Conservation (phyloP, 345 rosid species). For the Carallia pectinifolia region DNA sequence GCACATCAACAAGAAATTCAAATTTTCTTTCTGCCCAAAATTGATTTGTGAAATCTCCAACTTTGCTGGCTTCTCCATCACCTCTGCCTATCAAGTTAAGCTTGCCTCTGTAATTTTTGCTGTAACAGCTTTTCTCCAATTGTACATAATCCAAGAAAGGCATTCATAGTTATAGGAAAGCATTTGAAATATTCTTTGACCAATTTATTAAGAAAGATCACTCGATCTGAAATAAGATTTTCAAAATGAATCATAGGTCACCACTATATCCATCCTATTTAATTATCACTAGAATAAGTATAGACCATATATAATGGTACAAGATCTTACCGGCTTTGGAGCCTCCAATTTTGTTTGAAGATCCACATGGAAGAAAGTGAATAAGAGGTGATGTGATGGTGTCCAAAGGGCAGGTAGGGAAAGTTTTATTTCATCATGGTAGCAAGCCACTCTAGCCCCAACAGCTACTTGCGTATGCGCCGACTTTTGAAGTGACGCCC, state of each 20-base stretch:
- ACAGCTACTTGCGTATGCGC: conserved; percentile 90
- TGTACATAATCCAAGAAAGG: background rate
- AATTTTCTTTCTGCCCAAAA: no score
- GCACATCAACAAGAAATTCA: no score
- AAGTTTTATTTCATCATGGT: conserved; percentile 89
- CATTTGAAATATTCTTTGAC: background rate
- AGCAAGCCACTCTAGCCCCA: conserved; percentile 79
- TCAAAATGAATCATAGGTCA: no score
- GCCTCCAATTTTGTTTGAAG: conserved; percentile 97
- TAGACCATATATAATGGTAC: background rate
- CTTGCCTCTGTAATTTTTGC: no score
- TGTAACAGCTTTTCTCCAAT: background rate
- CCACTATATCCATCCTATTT: background rate
- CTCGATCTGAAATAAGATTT: no score
- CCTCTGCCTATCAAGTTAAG: no score
- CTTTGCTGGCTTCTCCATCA: no score
- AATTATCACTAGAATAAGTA: background rate
- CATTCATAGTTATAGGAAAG: background rate
- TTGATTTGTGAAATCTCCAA: no score
- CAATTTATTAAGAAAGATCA: background rate
- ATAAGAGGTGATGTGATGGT: conserved; percentile 86
- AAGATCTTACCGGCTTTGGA: conserved; percentile 82
- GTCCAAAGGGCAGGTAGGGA: conserved; percentile 94
- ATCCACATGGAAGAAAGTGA: conserved; percentile 96
- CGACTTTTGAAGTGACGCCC: conserved; percentile 70